phyloP scores from a whole-genome alignment of 345 rosid species.

The Rhodamnia argentea region DNA sequence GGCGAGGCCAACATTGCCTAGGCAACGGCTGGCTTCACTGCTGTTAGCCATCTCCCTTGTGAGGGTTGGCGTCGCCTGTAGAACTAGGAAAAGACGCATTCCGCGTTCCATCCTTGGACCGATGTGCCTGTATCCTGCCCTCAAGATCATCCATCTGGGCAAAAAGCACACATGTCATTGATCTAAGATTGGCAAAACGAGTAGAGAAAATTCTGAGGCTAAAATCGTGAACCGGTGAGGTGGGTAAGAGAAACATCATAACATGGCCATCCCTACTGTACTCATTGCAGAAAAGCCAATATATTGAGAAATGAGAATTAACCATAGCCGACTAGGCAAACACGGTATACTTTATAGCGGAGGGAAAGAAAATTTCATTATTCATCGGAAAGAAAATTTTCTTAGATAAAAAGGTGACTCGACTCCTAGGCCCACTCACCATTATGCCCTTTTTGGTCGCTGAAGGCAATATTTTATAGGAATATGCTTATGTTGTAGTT shows the following conservation, averaged over 20 bases:
- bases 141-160: slow-evolving; percentile 86
- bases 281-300: not conserved
- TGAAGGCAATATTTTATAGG: not conserved
- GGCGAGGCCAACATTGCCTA: too few relatives aligned
- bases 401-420: not conserved
- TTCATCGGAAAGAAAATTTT: not conserved
- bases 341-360: not conserved
- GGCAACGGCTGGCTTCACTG: too few relatives aligned
- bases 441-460: not conserved
- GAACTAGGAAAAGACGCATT: slow-evolving; percentile 55
- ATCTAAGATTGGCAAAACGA: not conserved
- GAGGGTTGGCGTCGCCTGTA: too few relatives aligned
- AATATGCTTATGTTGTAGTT: too few relatives aligned
- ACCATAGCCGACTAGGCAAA: not conserved
- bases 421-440: not conserved
- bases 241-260: not conserved
- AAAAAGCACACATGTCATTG: not conserved
- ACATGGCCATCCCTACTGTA: not conserved
- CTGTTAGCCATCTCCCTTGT: too few relatives aligned
- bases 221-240: not conserved
- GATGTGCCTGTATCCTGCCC: slow-evolving; percentile 60
- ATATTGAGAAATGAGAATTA: not conserved
- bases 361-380: not conserved
- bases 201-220: not conserved
- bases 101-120: slow-evolving; percentile 60